These are phyloP conservation scores for Candida suzukii DNA, from an alignment of 805 yeast genomes.

Conservation along the genomic window DNA sequence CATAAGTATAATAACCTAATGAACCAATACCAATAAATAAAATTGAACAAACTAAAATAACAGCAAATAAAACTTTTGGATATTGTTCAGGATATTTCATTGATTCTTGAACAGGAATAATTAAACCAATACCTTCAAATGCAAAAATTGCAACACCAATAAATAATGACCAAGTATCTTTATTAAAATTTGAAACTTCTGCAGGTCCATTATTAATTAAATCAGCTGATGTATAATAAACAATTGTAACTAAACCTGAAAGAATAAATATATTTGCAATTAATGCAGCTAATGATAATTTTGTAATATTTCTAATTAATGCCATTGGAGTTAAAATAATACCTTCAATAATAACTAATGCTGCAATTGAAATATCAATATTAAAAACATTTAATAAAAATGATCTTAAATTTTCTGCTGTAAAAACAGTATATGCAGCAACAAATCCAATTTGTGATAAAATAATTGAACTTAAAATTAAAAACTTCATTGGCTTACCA, in stretches of 20 bases:
- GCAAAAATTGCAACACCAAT: constrained; percentile 84
- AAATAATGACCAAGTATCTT: constrained; percentile 57
- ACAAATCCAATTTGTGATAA: constrained; percentile 75
- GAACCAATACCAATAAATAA: constrained; percentile 60
- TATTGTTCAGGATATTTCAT: constrained; percentile 72
- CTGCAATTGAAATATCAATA: constrained; percentile 30
- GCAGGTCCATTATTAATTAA: constrained; percentile 36
- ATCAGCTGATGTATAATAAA: constrained; percentile 46
- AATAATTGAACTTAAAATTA: constrained; percentile 58
- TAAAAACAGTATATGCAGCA: constrained; percentile 75
- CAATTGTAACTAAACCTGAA: constrained; percentile 56
- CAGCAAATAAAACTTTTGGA: constrained; percentile 56
- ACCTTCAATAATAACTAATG: constrained; percentile 48
- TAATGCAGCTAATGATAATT: constrained; percentile 63
- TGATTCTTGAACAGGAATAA: constrained; percentile 76
- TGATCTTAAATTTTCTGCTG: constrained; percentile 64
- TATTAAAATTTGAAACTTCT: constrained; percentile 48
- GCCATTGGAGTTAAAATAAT: constrained; percentile 60
- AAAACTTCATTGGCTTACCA: constrained; percentile 57
- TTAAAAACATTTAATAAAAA: constrained; percentile 47
- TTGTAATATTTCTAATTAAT: constrained; percentile 69
- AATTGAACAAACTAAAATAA: constrained; percentile 53
- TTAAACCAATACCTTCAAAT: constrained; percentile 81
- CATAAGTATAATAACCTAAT: constrained; percentile 66
- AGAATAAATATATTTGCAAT: constrained; percentile 66